phyloP scores from a whole-genome alignment of 2,329 filamentous ascomycete genomes.

The Colletotrichum orchidophilum region DNA sequence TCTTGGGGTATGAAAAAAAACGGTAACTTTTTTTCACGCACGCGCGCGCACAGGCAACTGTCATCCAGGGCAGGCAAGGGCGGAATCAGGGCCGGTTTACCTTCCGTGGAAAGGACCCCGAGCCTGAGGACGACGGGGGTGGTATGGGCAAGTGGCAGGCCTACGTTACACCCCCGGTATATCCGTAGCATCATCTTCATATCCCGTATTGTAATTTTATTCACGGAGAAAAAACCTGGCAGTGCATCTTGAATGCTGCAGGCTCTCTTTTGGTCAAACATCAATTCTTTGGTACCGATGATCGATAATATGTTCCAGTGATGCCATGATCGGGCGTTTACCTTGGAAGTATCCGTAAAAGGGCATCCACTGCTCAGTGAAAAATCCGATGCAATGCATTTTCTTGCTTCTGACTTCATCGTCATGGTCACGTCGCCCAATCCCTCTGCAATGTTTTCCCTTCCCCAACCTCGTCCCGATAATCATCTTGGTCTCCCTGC shows the following conservation, averaged over 20 bases:
- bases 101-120: not conserved
- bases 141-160: no score
- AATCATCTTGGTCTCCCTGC: slow-evolving; percentile 1
- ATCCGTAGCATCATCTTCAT: slow-evolving; percentile 20
- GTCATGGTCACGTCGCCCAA: not conserved
- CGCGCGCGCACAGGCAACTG: slow-evolving; percentile 23
- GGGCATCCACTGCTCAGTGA: not conserved
- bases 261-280: not conserved
- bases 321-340: not conserved
- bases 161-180: not conserved
- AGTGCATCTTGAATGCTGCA: not conserved
- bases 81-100: not conserved
- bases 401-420: not conserved
- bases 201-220: slow-evolving; percentile 33
- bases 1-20: slow-evolving; percentile 2
- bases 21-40: not conserved
- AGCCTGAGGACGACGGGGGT: not conserved
- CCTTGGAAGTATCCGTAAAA: not conserved
- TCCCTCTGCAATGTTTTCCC: not conserved
- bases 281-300: not conserved
- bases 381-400: not conserved
- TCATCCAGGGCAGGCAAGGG: not conserved
- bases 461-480: not conserved
- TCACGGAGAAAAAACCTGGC: slow-evolving; percentile 1
- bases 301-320: not conserved